These are phyloP conservation scores for Pichia kluyveri DNA, from an alignment of 805 yeast genomes.

Conservation along the genomic window DNA sequence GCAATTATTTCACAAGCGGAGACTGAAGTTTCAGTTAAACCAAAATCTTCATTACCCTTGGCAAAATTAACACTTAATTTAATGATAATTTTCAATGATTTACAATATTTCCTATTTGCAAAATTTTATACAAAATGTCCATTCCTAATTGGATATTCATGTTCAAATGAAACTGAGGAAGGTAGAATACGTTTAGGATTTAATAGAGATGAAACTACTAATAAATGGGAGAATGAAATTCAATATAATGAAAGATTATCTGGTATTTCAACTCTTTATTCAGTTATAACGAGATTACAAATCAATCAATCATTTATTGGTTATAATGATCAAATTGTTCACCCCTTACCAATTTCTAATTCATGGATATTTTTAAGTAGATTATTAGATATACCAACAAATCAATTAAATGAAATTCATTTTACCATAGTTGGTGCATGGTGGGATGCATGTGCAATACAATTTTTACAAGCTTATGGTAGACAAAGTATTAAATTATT, in stretches of 20 bases:
- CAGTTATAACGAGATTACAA: conserved; percentile 55
- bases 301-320: conserved; percentile 20
- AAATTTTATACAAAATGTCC: conserved; percentile 91
- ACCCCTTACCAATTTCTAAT: conserved; percentile 48
- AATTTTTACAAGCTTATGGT: conserved; percentile 52
- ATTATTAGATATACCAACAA: conserved; percentile 45
- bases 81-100: conserved; percentile 37
- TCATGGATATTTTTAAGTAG: conserved; percentile 74
- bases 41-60: conserved; percentile 71
- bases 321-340: conserved; percentile 20
- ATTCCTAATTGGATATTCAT: conserved; percentile 70
- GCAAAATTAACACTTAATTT: conserved; percentile 55
- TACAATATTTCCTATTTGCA: conserved; percentile 55
- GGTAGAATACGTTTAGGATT: conserved; percentile 87
- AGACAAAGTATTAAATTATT: conserved; percentile 62
- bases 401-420: conserved; percentile 55
- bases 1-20: conserved; percentile 87
- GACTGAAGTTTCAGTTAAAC: conserved; percentile 75
- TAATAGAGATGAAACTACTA: conserved; percentile 40
- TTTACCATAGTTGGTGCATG: conserved; percentile 66
- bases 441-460: conserved; percentile 80
- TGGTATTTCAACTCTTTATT: conserved; percentile 77
- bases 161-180: conserved; percentile 67
- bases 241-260: conserved; percentile 78
- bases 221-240: conserved; percentile 49